Percentiles rank a stretch among this genome's conserved stretches.
phyloP scores from a whole-genome alignment of 2,329 filamentous ascomycete genomes.

The Karstenula rhodostoma region DNA sequence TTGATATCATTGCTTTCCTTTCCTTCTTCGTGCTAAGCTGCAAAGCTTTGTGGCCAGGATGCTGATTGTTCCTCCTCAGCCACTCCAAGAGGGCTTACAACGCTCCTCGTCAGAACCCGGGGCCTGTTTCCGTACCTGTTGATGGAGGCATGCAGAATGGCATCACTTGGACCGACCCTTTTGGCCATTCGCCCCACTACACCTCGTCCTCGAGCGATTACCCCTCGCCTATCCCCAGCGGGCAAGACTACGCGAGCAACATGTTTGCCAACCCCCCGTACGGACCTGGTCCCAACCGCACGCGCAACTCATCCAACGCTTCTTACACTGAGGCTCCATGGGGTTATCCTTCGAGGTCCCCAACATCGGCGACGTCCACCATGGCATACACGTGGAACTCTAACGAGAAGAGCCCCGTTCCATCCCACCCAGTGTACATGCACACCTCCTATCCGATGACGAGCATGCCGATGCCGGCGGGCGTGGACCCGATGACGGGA shows the following conservation, averaged over 20 bases:
- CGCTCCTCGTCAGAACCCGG: constrained; percentile 21
- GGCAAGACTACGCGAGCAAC: constrained; percentile 34
- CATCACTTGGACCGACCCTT: constrained; percentile 38
- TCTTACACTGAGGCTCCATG: constrained; percentile 44
- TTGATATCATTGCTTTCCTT: constrained; percentile 20
- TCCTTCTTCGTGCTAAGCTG: constrained; percentile 11
- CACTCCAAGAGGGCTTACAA: constrained; percentile 29
- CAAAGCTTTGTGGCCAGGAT: background rate
- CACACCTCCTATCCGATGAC: constrained; percentile 36
- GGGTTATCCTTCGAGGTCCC: constrained; percentile 43
- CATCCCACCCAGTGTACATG: constrained; percentile 34
- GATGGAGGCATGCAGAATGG: constrained; percentile 27
- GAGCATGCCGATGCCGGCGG: constrained; percentile 29
- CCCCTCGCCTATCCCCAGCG: constrained; percentile 38
- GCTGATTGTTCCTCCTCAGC: constrained; percentile 23
- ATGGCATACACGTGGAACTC: constrained; percentile 42
- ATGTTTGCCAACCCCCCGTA: constrained; percentile 42
- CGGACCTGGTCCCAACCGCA: constrained; percentile 34
- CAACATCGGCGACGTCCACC: constrained; percentile 45
- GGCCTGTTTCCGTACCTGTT: constrained; percentile 27
- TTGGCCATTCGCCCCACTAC: constrained; percentile 35
- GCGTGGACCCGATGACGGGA: constrained; percentile 32
- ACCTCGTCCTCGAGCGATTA: constrained; percentile 47
- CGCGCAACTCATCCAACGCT: constrained; percentile 48
- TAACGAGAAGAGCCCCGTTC: constrained; percentile 38